A percentile compares a stretch with the other conserved stretches of the same genome.
These are phyloP conservation scores for Nakazawaea ambrosiae DNA, from an alignment of 805 yeast genomes.

Conservation along the genomic window DNA sequence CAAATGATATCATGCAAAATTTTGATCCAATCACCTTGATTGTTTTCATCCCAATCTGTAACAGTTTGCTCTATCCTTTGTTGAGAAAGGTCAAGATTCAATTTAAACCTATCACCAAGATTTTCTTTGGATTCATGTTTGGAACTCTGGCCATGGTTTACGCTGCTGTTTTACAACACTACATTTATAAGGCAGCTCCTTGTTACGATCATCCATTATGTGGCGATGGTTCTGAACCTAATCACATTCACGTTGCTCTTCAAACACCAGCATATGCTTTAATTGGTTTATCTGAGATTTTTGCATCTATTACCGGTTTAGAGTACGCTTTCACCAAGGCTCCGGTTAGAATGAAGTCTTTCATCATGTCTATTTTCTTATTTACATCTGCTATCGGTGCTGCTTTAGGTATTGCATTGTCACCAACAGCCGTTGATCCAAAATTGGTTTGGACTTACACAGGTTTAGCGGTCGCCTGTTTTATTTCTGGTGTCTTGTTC, in stretches of 20 bases:
- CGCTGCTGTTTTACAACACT: conserved; percentile 69
- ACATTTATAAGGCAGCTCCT: conserved; percentile 65
- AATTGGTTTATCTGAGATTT: conserved; percentile 69
- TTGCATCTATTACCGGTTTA: conserved; percentile 75
- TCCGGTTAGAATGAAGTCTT: conserved; percentile 60
- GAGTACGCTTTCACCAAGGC: conserved; percentile 85
- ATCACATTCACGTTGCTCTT: conserved; percentile 54
- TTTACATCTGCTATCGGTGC: conserved; percentile 73
- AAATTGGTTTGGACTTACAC: conserved; percentile 63
- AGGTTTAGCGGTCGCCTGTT: conserved; percentile 54
- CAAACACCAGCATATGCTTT: conserved; percentile 58
- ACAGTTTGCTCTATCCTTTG: conserved; percentile 48
- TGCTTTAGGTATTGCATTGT: conserved; percentile 66
- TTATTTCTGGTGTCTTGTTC: conserved; percentile 54
- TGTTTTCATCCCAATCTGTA: conserved; percentile 69
- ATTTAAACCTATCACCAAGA: conserved; percentile 67
- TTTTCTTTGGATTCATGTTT: conserved; percentile 61
- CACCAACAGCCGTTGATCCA: conserved; percentile 63
- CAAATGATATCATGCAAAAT: conserved; percentile 73
- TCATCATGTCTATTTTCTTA: conserved; percentile 50
- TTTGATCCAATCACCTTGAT: conserved; percentile 72
- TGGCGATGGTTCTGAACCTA: conserved; percentile 26
- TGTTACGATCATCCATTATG: conserved; percentile 63
- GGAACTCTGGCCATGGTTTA: conserved; percentile 63
- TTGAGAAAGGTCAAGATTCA: conserved; percentile 40